These are phyloP conservation scores for Ustilago tritici DNA, from an alignment of 1,284 basidiomycete species.

Conservation along the genomic window DNA sequence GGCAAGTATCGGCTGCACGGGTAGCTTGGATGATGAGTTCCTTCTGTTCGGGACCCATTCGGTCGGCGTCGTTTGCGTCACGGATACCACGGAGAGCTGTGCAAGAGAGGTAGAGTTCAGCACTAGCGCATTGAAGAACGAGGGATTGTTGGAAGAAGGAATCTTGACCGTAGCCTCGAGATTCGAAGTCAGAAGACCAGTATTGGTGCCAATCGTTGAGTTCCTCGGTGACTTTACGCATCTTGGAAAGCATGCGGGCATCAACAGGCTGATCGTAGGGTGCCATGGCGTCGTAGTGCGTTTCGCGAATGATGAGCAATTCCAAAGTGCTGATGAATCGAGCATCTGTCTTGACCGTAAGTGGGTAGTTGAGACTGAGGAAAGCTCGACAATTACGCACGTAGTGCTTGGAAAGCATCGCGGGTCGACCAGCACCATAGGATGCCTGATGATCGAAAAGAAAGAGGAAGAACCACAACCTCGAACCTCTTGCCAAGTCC, in stretches of 20 bases:
- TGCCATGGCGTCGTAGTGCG: conserved; percentile 84
- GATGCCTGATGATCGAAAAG: conserved; percentile 87
- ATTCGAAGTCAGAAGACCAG: conserved; percentile 82
- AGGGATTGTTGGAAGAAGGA: conserved; percentile 85
- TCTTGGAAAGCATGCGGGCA: conserved; percentile 83
- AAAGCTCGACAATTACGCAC: conserved; percentile 86
- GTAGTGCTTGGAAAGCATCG: conserved; percentile 84
- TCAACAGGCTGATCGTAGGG: conserved; percentile 88
- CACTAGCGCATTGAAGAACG: conserved; percentile 86
- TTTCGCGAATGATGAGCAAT: conserved; percentile 85
- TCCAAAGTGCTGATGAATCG: conserved; percentile 87
- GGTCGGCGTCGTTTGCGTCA: conserved; percentile 82
- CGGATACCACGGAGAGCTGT: conserved; percentile 81
- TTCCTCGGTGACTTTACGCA: conserved; percentile 83
- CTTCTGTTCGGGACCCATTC: conserved; percentile 91
- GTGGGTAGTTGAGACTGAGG: conserved; percentile 81
- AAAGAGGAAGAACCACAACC: conserved; percentile 93
- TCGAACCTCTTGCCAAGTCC: conserved; percentile 71
- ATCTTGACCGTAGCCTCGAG: conserved; percentile 83
- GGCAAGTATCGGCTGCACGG: conserved; percentile 85
- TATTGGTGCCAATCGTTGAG: conserved; percentile 89
- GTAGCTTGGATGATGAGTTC: conserved; percentile 94
- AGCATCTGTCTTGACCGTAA: conserved; percentile 87
- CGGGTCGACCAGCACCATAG: conserved; percentile 89
- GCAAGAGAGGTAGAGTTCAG: conserved; percentile 92